These are phyloP conservation scores for Umbelopsis ramanniana DNA, from an alignment of 192 early-diverging fungal genomes.

Conservation along the genomic window DNA sequence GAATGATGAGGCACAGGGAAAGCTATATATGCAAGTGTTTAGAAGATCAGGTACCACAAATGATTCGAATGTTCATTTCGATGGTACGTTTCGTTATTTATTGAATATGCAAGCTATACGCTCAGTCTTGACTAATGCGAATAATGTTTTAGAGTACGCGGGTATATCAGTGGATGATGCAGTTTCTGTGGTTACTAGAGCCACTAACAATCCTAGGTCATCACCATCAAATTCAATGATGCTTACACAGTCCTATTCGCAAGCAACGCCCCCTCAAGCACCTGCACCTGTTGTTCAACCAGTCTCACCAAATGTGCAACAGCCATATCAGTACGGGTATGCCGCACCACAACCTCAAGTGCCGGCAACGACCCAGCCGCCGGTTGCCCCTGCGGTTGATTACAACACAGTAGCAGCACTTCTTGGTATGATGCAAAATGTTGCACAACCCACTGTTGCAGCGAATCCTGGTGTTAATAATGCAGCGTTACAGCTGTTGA, in stretches of 20 bases:
- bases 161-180: constrained; percentile 21
- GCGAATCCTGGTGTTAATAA: not conserved
- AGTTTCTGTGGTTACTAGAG: not conserved
- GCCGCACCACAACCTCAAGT: not conserved
- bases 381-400: not conserved
- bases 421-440: constrained; percentile 2
- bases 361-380: not conserved
- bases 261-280: not conserved
- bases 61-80: constrained; percentile 7
- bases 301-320: not conserved
- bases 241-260: not conserved
- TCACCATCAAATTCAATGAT: not conserved
- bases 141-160: not conserved
- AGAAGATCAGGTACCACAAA: not conserved
- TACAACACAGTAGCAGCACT: not conserved
- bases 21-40: constrained; percentile 14
- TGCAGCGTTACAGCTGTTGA: constrained; percentile 2
- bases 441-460: not conserved
- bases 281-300: not conserved
- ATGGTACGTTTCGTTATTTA: not conserved
- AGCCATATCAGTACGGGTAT: not conserved
- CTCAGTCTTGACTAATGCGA: not conserved
- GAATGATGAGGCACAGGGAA: constrained; percentile 2
- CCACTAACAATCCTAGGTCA: not conserved
- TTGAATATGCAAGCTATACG: not conserved